phyloP scores from a whole-genome alignment of 805 yeast genomes.

The Kregervanrija delftensis region DNA sequence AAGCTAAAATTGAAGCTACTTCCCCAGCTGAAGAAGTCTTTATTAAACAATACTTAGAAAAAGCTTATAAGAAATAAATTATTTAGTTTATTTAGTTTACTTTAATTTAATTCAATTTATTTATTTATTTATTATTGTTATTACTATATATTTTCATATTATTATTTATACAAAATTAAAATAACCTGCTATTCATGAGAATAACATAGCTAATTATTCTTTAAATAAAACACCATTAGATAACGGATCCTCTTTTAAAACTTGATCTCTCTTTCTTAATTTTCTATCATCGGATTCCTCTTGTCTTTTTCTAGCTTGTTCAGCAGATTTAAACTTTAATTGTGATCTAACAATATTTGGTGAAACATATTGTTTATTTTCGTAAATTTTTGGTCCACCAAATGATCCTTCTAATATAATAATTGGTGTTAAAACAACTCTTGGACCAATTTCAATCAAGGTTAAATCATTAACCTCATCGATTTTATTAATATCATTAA shows the following conservation, averaged over 20 bases:
- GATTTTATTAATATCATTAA: slow-evolving; percentile 10
- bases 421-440: slow-evolving; percentile 88
- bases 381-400: slow-evolving; percentile 96
- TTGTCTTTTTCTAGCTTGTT: slow-evolving; percentile 67
- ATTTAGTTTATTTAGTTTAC: not conserved
- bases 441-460: slow-evolving; percentile 92
- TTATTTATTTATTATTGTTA: not conserved
- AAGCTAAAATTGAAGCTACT: slow-evolving; percentile 66
- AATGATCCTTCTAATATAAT: slow-evolving; percentile 93
- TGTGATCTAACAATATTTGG: slow-evolving; percentile 95
- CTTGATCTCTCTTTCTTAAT: slow-evolving; percentile 66
- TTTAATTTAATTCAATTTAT: not conserved
- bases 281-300: slow-evolving; percentile 75
- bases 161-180: too few species aligned
- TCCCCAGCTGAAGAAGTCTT: slow-evolving; percentile 88
- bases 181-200: too few species aligned
- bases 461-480: slow-evolving; percentile 52
- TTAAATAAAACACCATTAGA: slow-evolving; percentile 73
- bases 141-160: not conserved
- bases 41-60: slow-evolving; percentile 62
- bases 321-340: slow-evolving; percentile 70
- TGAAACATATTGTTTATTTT: slow-evolving; percentile 92
- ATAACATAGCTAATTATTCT: slow-evolving; percentile 12
- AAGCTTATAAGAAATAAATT: slow-evolving; percentile 12
- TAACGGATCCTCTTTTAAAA: slow-evolving; percentile 74